Evolutionary conservation across 345 rosid genomes (phyloP), one percentile per base, ranked within the genome.

Genomic region (Ceriops decandra): DNA sequence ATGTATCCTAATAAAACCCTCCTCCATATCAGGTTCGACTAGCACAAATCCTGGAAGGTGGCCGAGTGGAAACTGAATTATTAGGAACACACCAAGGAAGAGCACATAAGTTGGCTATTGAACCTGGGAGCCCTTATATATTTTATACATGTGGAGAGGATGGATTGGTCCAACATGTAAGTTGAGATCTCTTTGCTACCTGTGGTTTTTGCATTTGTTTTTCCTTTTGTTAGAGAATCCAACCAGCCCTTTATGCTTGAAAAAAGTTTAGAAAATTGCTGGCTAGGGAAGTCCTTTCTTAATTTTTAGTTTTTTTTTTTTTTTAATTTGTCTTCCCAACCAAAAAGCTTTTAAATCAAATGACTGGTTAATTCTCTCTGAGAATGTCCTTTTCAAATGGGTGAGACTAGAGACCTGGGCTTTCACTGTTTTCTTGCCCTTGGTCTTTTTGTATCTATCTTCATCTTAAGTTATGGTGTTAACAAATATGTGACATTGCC

Each of bases 71-170:
- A 71, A 87, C 92, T 60, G 57, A 60, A 62, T 52, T 87, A 74
- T 80, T 95, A 38, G 89, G 84, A 28, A 74, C 62, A 68, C 99
- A 95, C 72, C 74, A 73, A 26, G 86, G 93, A 67, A 67, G 85
- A 66, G 96, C 83, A 57, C 96, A 91, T 84, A 91, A 87, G 68
- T 78, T 95, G 76, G 93, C 92, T 66, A 72, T 90, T 74, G 97
- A 89, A 75, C 97, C 97, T 53, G 96, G 99, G 46, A 95, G 91
- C 74, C 86, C 99, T 47, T 79, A 86, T 76, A 71, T 84, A 63
- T 85, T 95, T 47, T 95, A 90, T 77, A 83, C 93, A 8, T 91
- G 97, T 60, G 97, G 89, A 57, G 96, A 90, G 86, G 99, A 95
- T 84, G 99, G 96, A 64, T 57, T 87, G 74, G 97, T 95, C 70